Evolutionary conservation across 371 early-diverging fungal genomes (phyloP).

Genomic region (Mortierella sp.): DNA sequence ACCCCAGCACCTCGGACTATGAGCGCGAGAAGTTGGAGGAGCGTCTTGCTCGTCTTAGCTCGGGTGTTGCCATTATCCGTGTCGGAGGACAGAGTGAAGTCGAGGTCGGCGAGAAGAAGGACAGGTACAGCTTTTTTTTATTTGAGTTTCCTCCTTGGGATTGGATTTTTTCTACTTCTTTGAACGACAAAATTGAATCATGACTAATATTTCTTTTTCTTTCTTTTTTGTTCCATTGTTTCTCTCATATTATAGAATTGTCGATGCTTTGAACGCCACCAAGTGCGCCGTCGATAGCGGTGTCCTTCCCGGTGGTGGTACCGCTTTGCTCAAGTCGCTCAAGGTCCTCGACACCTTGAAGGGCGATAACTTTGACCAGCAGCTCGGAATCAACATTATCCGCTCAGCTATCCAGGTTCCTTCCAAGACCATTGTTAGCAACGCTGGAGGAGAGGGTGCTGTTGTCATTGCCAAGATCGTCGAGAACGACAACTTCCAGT

Average conservation of each 20-base stretch:
- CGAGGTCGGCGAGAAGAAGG: slow-evolving; percentile 99
- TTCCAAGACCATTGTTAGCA: slow-evolving; percentile 93
- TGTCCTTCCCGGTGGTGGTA: slow-evolving; percentile 98
- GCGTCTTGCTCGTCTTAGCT: slow-evolving; percentile 97
- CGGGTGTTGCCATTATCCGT: slow-evolving; percentile 98
- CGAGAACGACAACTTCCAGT: slow-evolving; percentile 86
- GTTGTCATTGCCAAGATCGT: slow-evolving; percentile 96
- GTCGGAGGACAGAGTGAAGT: slow-evolving; percentile 98
- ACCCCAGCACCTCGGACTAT: slow-evolving; percentile 89
- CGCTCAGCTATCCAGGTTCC: slow-evolving; percentile 94
- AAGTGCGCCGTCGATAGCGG: slow-evolving; percentile 99
- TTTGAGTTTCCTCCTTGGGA: neutral
- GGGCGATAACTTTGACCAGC: slow-evolving; percentile 97
- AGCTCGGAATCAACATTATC: slow-evolving; percentile 96
- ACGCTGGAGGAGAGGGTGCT: slow-evolving; percentile 97
- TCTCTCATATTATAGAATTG: slow-evolving; percentile 66
- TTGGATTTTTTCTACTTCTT: neutral
- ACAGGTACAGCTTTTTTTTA: slow-evolving; percentile 69
- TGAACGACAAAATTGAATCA: slow-evolving; percentile 2
- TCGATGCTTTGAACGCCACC: slow-evolving; percentile 98
- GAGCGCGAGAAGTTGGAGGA: slow-evolving; percentile 99
- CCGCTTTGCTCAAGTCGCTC: slow-evolving; percentile 94
- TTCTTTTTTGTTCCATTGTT: neutral
- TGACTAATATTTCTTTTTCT: neutral
- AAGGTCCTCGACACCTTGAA: slow-evolving; percentile 82